These are phyloP conservation scores for Calonectria multiphialidica DNA, from an alignment of 2,329 filamentous ascomycete genomes.

Conservation along the genomic window DNA sequence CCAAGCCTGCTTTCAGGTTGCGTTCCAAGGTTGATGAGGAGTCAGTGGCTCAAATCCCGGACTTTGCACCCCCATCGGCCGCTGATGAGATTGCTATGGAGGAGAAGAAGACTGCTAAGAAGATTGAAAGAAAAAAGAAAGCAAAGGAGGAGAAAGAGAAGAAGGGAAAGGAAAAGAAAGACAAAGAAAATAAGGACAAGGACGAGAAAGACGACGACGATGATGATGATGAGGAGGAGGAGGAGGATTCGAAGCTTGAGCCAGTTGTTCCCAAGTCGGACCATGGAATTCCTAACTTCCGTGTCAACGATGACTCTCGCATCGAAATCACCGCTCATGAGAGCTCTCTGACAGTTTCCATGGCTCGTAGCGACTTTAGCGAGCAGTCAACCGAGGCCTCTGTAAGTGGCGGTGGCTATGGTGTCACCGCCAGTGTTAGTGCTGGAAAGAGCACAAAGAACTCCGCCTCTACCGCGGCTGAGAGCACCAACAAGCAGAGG, in stretches of 20 bases:
- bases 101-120: no score
- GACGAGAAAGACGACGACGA: no score
- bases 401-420: not conserved
- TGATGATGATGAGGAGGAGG: no score
- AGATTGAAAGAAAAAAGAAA: no score
- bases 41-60: not conserved
- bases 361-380: not conserved
- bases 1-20: not conserved
- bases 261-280: not conserved
- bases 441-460: no score
- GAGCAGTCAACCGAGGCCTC: not conserved
- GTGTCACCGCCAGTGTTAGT: not conserved
- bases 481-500: no score
- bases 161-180: no score
- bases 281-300: not conserved
- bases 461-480: no score
- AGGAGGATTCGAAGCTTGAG: no score
- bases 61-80: not conserved
- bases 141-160: no score
- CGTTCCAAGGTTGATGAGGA: not conserved
- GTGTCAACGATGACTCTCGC: not conserved
- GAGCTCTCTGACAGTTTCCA: not conserved
- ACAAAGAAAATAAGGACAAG: no score
- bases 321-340: not conserved
- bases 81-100: no score